phyloP scores from a whole-genome alignment of 495 filamentous ascomycete genomes.

The Halenospora varia region DNA sequence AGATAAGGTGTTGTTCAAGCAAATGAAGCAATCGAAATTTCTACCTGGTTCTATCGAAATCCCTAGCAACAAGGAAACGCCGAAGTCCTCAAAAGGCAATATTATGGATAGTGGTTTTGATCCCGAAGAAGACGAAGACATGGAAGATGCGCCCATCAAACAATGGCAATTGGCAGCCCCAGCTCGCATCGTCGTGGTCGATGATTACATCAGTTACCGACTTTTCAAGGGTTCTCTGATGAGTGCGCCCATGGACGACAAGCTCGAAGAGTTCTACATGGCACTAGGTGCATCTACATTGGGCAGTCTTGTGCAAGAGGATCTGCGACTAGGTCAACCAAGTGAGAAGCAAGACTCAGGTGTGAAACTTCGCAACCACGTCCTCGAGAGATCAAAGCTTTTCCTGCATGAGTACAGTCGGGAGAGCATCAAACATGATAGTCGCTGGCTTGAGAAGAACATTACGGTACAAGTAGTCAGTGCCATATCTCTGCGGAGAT shows the following conservation, averaged over 20 bases:
- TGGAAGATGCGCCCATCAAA: slow-evolving; percentile 66
- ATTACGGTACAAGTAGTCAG: slow-evolving; percentile 71
- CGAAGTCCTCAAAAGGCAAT: slow-evolving; percentile 14
- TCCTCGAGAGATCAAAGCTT: slow-evolving; percentile 80
- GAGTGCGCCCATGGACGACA: slow-evolving; percentile 83
- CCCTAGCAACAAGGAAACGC: slow-evolving; percentile 37
- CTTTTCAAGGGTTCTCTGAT: slow-evolving; percentile 78
- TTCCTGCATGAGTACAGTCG: slow-evolving; percentile 69
- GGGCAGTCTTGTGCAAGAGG: slow-evolving; percentile 55
- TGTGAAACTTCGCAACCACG: slow-evolving; percentile 64
- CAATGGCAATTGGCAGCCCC: slow-evolving; percentile 71
- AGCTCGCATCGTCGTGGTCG: slow-evolving; percentile 69
- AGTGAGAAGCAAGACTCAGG: slow-evolving; percentile 43
- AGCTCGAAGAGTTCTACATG: slow-evolving; percentile 77
- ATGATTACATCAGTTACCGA: slow-evolving; percentile 81
- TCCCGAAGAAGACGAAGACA: slow-evolving; percentile 55
- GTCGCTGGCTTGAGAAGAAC: slow-evolving; percentile 85
- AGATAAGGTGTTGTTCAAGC: slow-evolving; percentile 70
- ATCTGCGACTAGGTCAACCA: slow-evolving; percentile 49
- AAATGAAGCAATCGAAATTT: slow-evolving; percentile 71
- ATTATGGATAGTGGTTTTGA: slow-evolving; percentile 38
- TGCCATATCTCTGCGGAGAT: slow-evolving; percentile 67
- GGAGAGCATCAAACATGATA: slow-evolving; percentile 74
- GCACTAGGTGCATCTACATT: slow-evolving; percentile 56
- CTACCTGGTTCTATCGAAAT: slow-evolving; percentile 79